A percentile compares a stretch with the other conserved stretches of the same genome.
Conservation (phyloP, 768 basidiomycete species). For the Agrocybe chaxingu region DNA sequence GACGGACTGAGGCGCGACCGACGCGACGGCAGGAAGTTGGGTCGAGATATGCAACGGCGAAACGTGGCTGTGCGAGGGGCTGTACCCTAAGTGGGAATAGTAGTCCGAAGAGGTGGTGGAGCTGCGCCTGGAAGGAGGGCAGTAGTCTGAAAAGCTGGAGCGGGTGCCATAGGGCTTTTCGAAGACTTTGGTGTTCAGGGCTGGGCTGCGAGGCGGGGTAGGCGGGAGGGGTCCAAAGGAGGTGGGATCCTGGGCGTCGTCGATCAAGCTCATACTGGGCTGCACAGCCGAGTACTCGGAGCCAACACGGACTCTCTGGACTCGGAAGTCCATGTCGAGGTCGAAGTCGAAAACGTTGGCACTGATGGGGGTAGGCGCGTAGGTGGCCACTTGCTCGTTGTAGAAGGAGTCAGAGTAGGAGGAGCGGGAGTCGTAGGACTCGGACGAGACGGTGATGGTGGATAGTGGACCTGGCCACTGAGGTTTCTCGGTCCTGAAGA, state of each 20-base stretch:
- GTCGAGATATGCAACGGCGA: constrained; percentile 56
- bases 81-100: constrained; percentile 49
- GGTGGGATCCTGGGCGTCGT: constrained; percentile 50
- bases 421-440: constrained; percentile 72
- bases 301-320: constrained; percentile 50
- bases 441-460: constrained; percentile 74
- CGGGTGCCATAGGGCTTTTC: constrained; percentile 38
- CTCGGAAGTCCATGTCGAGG: constrained; percentile 72
- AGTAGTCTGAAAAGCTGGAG: constrained; percentile 68
- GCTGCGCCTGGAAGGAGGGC: constrained; percentile 43
- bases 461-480: constrained; percentile 66
- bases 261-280: constrained; percentile 31
- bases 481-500: constrained; percentile 60
- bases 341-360: constrained; percentile 58
- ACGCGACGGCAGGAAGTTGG: constrained; percentile 42
- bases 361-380: constrained; percentile 27
- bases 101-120: constrained; percentile 43
- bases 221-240: constrained; percentile 58
- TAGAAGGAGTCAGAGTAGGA: constrained; percentile 68
- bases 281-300: constrained; percentile 52
- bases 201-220: constrained; percentile 53
- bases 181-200: constrained; percentile 28
- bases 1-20: constrained; percentile 40
- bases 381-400: constrained; percentile 54
- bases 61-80: constrained; percentile 40